Base-by-base conservation (phyloP, 2,329 filamentous ascomycete genomes). In the Xylaria sp. region DNA sequence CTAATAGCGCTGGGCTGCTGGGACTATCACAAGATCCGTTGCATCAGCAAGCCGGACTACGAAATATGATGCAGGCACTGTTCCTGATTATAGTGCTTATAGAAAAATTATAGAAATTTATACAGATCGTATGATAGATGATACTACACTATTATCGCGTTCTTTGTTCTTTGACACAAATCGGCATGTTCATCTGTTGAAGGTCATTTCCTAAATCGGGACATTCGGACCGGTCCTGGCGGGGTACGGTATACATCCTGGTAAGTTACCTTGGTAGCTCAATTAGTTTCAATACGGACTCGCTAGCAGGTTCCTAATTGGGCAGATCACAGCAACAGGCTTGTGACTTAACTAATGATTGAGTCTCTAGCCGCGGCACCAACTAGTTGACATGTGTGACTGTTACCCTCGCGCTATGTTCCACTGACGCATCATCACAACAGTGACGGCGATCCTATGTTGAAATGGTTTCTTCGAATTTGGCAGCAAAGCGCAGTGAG, bases 161-260 rank as follows among this genome's bases (percentile, higher is more conserved):
- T 17, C 11, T 13, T 2, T 51, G 26, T 31, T 51, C 11, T 26
- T 28, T 17, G 4, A 51, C 23, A 23, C 23, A 23, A 23, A 2
- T 23, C 28, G 28, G 5, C 28, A 28, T 28, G 28, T 28, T 28
- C 28, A 28, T 28, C 28, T 28, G 28, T 28, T 40, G 38, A 15
- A 4, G 17, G 38, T 40, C 38, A 40, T 40, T 56, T 23, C 53
- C 33, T 10, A 38, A 38, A 38, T 9, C 5, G 38, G 53, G 31
- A 56, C n/a, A 56, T 56, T 38, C 53, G 53, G 53, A 23, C 53
- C 53, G 53, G 10, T 6, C 53, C 53, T 7, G n/a, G 31, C 31
- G n/a, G 28, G 20, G 17, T 54, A 20, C 17, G 20, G 17, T 9
- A 53, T 33, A 26, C 46, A 53, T 23, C 28, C 51, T 23, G 5